These are phyloP conservation scores for Cymbidium sinense DNA, from an alignment of 106 monocot species.

Conservation along the genomic window DNA sequence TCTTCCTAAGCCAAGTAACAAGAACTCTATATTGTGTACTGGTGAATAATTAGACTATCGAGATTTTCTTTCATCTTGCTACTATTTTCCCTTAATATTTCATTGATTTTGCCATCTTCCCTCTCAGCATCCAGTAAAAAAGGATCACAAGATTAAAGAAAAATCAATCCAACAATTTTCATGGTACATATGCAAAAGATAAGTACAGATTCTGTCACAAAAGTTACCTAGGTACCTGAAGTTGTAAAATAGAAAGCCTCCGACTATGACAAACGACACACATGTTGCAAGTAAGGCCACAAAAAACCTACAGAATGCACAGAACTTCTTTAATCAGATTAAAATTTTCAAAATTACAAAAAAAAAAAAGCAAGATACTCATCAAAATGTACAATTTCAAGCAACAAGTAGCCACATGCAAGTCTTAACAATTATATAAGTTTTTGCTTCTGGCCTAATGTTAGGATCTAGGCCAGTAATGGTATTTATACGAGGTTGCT, in stretches of 20 bases:
- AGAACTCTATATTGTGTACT: not conserved
- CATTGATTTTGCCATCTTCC: not conserved
- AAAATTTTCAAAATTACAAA: conserved; percentile 1
- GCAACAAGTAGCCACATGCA: not conserved
- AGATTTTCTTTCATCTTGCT: not conserved
- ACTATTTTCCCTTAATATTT: not conserved
- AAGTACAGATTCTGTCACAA: not conserved
- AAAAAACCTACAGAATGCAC: conserved; percentile 51
- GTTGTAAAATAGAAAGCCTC: conserved; percentile 80
- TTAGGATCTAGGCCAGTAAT: not conserved
- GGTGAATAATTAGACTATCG: not conserved
- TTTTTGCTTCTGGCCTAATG: not conserved
- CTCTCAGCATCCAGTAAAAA: not conserved
- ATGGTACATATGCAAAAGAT: not conserved
- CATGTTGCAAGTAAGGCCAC: conserved; percentile 65
- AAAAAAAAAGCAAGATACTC: not conserved
- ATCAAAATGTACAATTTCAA: not conserved
- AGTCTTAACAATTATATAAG: not conserved
- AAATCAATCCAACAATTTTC: not conserved
- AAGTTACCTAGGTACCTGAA: conserved; percentile 41
- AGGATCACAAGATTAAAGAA: not conserved
- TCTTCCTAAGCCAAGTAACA: not conserved
- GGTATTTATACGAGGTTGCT: not conserved
- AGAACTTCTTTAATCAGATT: not conserved
- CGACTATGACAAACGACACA: conserved; percentile 77